Base-by-base conservation (phyloP, 768 basidiomycete species). In the Podaxis mareebaensis region DNA sequence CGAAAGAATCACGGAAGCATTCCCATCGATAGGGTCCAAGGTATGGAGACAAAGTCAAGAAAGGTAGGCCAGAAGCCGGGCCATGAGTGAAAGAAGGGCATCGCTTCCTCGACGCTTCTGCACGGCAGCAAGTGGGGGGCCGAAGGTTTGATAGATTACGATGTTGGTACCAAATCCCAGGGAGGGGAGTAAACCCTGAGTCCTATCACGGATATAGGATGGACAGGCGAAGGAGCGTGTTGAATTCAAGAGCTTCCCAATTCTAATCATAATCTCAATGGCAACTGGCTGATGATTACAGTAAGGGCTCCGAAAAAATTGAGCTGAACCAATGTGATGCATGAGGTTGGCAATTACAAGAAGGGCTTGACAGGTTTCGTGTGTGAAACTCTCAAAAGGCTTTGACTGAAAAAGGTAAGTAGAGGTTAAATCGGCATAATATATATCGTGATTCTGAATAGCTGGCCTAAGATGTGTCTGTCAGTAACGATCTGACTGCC, bases 181-280 rank as follows among this genome's bases (percentile, higher is more conserved):
- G 58, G 49, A 60, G 36, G 44, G 44, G 39, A 48, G 39, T 52
- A 26, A 33, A 52, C 28, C 49, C 58, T 60, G 58, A 52, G 58
- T 60, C 58, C 44, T 60, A 60, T 60, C 58, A 60, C 49, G 58
- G 58, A 60, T 60, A 60, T 39, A 49, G 58, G 33, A 33, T 52
- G 33, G 52, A 24, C 49, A 52, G 24, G n/a, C 58, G 49, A 52
- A 51, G 36, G 58, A 22, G 33, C 11, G 48, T 22, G 38, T 49
- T 51, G 33, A 38, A 30, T 48, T 11, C 30, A 39, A 15, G 49
- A 28, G 49, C 22, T 24, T 28, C 49, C 36, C 20, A 49, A 13
- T 51, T 36, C 38, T 60, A 60, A 52, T 53, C 58, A 60, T 51
- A 60, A 39, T 24, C 15, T 22, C 49, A 60, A 52, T 60, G 26